These are phyloP conservation scores for Aspergillus biplanus DNA, from an alignment of 495 filamentous ascomycete genomes.

Conservation along the genomic window DNA sequence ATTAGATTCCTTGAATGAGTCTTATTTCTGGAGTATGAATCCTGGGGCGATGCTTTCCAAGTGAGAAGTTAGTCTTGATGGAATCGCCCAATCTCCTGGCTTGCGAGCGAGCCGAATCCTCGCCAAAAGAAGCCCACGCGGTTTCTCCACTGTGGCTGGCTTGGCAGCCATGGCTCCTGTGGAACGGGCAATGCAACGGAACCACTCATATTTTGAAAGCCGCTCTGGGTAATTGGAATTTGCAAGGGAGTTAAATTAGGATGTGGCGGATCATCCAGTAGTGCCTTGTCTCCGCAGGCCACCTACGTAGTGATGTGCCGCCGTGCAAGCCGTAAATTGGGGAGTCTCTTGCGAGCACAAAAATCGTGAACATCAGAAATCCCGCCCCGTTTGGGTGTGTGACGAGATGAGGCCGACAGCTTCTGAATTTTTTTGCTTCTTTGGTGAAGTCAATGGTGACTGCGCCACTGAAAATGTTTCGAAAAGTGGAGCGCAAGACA, in stretches of 20 bases:
- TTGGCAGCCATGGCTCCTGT: background rate
- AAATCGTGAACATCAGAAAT: background rate
- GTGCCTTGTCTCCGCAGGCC: too few species aligned
- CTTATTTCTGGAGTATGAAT: too few species aligned
- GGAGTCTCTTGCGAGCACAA: background rate
- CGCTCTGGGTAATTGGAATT: background rate
- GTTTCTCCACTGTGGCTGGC: conserved; percentile 1
- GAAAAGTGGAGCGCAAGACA: background rate
- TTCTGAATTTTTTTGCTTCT: background rate
- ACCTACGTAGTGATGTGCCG: background rate
- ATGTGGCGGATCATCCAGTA: conserved; percentile 1
- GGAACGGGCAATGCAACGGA: background rate
- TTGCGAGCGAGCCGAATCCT: too few species aligned
- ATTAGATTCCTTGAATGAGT: too few species aligned
- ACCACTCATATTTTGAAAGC: background rate
- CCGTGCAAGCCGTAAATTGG: background rate
- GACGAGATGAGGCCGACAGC: background rate
- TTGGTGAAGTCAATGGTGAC: background rate
- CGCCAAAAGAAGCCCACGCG: background rate
- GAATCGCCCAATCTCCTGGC: too few species aligned
- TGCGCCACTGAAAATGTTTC: background rate
- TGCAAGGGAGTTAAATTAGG: background rate
- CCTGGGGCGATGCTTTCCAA: too few species aligned
- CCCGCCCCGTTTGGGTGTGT: background rate
- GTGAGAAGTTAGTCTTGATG: too few species aligned